phyloP scores from a whole-genome alignment of 345 rosid species.

The Excoecaria agallocha region DNA sequence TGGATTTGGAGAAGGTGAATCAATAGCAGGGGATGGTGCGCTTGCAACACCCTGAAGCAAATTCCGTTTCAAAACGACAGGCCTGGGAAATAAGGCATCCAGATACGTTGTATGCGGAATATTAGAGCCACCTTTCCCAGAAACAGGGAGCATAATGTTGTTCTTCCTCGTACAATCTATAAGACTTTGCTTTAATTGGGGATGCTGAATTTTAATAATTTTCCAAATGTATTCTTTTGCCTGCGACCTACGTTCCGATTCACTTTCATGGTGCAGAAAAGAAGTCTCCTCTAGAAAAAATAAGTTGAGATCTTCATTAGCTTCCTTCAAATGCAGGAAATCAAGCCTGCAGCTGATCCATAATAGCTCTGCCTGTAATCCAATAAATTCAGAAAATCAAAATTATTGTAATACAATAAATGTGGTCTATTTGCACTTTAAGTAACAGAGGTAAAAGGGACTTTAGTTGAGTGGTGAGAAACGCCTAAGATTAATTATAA shows the following conservation, averaged over 20 bases:
- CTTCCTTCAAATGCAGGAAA: constrained; percentile 48
- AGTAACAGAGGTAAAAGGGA: neutral
- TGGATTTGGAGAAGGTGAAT: constrained; percentile 28
- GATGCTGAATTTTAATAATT: constrained; percentile 37
- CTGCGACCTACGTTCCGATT: constrained; percentile 24
- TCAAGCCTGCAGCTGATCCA: constrained; percentile 62
- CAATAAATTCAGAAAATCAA: constrained; percentile 15
- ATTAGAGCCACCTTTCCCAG: constrained; percentile 41
- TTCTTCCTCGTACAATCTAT: constrained; percentile 56
- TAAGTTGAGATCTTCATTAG: constrained; percentile 40
- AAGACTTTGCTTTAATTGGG: constrained; percentile 45
- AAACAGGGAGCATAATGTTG: constrained; percentile 29
- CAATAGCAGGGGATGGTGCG: constrained; percentile 29
- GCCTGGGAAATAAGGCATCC: constrained; percentile 29
- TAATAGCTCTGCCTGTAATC: constrained; percentile 56
- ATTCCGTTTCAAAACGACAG: constrained; percentile 25
- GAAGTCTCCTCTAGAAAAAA: constrained; percentile 40
- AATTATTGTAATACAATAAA: no score
- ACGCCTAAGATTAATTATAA: neutral
- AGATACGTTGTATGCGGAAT: constrained; percentile 32
- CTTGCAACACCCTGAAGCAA: constrained; percentile 33
- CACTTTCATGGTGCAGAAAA: constrained; percentile 14
- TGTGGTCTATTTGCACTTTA: neutral
- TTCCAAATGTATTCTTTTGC: constrained; percentile 41
- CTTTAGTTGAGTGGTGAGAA: neutral